Conservation (phyloP, 2,329 filamentous ascomycete genomes). For the Simplicillium aogashimaense region DNA sequence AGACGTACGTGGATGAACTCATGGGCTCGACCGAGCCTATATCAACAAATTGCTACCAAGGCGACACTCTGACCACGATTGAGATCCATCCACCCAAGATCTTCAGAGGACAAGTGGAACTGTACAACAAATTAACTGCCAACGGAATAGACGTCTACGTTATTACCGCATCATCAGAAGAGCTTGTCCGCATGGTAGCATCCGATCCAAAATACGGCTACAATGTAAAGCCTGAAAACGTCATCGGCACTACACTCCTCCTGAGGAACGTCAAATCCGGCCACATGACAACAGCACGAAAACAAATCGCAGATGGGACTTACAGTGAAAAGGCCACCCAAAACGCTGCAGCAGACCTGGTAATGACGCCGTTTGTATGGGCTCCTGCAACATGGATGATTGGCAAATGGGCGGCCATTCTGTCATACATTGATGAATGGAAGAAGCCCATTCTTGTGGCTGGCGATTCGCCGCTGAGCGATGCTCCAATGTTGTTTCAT, state of each 20-base stretch:
- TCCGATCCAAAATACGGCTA: slow-evolving; percentile 33
- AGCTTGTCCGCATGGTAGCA: slow-evolving; percentile 35
- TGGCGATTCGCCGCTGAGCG: slow-evolving; percentile 32
- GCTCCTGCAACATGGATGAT: slow-evolving; percentile 32
- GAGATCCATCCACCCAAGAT: slow-evolving; percentile 23
- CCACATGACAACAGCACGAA: slow-evolving; percentile 23
- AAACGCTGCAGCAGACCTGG: slow-evolving; percentile 16
- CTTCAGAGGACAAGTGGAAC: slow-evolving; percentile 29
- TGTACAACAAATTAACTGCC: slow-evolving; percentile 30
- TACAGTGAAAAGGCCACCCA: slow-evolving; percentile 24
- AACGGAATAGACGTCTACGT: slow-evolving; percentile 34
- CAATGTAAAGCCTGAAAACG: slow-evolving; percentile 31
- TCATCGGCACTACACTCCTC: slow-evolving; percentile 30
- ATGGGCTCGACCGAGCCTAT: slow-evolving; percentile 29
- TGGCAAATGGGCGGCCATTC: slow-evolving; percentile 32
- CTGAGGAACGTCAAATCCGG: slow-evolving; percentile 19
- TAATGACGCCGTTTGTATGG: slow-evolving; percentile 30
- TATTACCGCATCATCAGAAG: slow-evolving; percentile 29
- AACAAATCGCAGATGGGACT: slow-evolving; percentile 25
- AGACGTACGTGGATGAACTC: slow-evolving; percentile 35
- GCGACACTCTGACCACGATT: slow-evolving; percentile 16
- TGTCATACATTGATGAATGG: slow-evolving; percentile 31
- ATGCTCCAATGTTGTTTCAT: slow-evolving; percentile 33
- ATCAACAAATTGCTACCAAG: slow-evolving; percentile 24
- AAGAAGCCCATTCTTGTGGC: slow-evolving; percentile 28